Base-by-base conservation (phyloP, 345 rosid genomes). In the Xanthoceras sorbifolium region DNA sequence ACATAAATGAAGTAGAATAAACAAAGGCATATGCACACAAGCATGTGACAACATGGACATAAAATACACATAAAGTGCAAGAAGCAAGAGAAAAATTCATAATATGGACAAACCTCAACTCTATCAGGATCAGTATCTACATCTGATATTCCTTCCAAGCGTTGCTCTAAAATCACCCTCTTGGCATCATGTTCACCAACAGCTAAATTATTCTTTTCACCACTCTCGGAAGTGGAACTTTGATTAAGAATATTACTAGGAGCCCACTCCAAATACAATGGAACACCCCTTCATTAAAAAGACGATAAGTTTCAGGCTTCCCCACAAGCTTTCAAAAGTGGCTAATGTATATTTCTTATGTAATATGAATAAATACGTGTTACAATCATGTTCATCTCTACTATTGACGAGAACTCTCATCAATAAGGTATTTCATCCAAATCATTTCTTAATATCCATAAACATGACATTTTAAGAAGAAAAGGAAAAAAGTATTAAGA, bases 261-360 rank as follows among this genome's bases (percentile, higher is more conserved):
- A 84, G 98, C 97, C 99, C 98, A 93, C 84, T 96, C 99, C 88
- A 93, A 83, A 84, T 92, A 93, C 76, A 96, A 76, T 23, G 98
- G 97, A 70, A 82, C 94, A 90, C 90, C 97, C 92, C 99, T 95
- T 84, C 68, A 81, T 71, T n/a, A 75, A 28, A 1, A 75, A 82
- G 29, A 42, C 72, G 65, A 62, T 3, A 28, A 59, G 46, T 62
- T 20, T 48, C 55, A 75, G 59, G 40, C 67, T 78, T 68, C 69
- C 29, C 63, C 38, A 55, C 67, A 46, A 71, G 28, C 60, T 17
- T 48, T 38, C 23, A 15, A 72, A 57, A 63, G 70, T 28, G 29
- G 61, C 17, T n/a, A 31, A 46, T 8, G 4, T 63, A 64, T 1
- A 5, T 60, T 50, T 73, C 55, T 60, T 26, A 50, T 29, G 29